Base-by-base conservation (phyloP, 1,139 yeast genomes). In the Zhuliangozyma parablackwelliae region DNA sequence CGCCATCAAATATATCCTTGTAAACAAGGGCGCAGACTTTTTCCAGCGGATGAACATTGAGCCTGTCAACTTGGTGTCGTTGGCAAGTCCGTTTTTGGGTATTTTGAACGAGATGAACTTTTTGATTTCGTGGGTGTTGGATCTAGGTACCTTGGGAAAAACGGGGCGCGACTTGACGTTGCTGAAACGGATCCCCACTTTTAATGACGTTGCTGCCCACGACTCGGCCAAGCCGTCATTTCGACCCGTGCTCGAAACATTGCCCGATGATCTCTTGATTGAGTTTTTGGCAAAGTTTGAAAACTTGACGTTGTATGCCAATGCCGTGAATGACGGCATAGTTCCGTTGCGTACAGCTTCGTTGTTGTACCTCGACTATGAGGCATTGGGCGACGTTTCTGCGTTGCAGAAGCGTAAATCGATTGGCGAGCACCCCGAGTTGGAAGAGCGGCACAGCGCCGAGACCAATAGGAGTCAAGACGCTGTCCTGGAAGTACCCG, bases 131-230 rank as follows among this genome's bases (percentile, higher is more conserved):
- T 70, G 90, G 52, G 88, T 92, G 2, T 67, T 92, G 21, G 86
- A 84, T 50, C 75, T 87, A 33, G 98, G 98, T 0, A 75, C 92
- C 29, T 84, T 88, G 10, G 98, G 98, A 1, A 82, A 81, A 50
- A 85, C 97, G 0, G 98, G 98, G 0, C 84, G 88, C 47, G 98
- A 92, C 54, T 63, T 92, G 44, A 92, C 95, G 0, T 67, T 94
- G 29, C 57, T 54, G 50, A 58, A 51, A 35, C 51, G 56, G 39
- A 34, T 61, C 21, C 58, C 60, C 5, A 49, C 42, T n/a, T 43
- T 43, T 31, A 50, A 54, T 28, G 52, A 48, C 29, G n/a, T 10
- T 10, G 11, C 12, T 6, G 7, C 10, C 12, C 10, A 26, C 3
- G 28, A n/a, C 7, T 6, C 8, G 6, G 7, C 10, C n/a, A 26